These are phyloP conservation scores for Syncephalastrum racemosum DNA, from an alignment of 371 early-diverging fungal species.

Conservation along the genomic window DNA sequence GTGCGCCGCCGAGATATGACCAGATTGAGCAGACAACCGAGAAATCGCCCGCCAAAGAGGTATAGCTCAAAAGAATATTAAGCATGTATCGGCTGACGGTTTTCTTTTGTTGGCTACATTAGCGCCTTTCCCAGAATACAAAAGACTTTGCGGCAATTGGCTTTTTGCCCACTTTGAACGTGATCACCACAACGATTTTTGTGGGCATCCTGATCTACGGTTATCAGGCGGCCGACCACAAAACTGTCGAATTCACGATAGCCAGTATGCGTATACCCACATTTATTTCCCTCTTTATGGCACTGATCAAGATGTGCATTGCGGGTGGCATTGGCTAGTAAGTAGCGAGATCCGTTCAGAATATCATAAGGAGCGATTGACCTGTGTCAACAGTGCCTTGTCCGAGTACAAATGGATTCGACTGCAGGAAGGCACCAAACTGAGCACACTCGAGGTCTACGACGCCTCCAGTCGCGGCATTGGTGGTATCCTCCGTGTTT, in stretches of 20 bases:
- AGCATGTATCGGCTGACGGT: too few relatives aligned
- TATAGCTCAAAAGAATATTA: too few relatives aligned
- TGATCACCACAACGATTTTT: slow-evolving; percentile 6
- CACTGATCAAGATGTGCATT: slow-evolving; percentile 19
- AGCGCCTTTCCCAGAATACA: too few relatives aligned
- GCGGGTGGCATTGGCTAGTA: slow-evolving; percentile 32
- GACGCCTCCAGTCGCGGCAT: slow-evolving; percentile 17
- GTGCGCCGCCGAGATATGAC: too few relatives aligned
- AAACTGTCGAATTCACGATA: slow-evolving; percentile 21
- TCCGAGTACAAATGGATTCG: slow-evolving; percentile 23
- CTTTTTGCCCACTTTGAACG: slow-evolving; percentile 12
- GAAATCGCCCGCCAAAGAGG: too few relatives aligned
- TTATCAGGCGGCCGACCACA: slow-evolving; percentile 19
- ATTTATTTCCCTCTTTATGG: slow-evolving; percentile 22
- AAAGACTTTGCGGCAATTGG: too few relatives aligned
- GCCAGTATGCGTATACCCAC: slow-evolving; percentile 23
- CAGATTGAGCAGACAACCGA: too few relatives aligned
- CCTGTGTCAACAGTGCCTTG: slow-evolving; percentile 8
- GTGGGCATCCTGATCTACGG: slow-evolving; percentile 14
- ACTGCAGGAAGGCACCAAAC: slow-evolving; percentile 12
- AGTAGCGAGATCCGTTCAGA: not conserved
- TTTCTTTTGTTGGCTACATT: too few relatives aligned
- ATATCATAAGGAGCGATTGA: too few relatives aligned
- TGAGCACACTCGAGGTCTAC: slow-evolving; percentile 16
- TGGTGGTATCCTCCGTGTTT: slow-evolving; percentile 11